Evolutionary conservation across 1,139 yeast genomes (phyloP).

Genomic region (Saccharomyces hybrid): DNA sequence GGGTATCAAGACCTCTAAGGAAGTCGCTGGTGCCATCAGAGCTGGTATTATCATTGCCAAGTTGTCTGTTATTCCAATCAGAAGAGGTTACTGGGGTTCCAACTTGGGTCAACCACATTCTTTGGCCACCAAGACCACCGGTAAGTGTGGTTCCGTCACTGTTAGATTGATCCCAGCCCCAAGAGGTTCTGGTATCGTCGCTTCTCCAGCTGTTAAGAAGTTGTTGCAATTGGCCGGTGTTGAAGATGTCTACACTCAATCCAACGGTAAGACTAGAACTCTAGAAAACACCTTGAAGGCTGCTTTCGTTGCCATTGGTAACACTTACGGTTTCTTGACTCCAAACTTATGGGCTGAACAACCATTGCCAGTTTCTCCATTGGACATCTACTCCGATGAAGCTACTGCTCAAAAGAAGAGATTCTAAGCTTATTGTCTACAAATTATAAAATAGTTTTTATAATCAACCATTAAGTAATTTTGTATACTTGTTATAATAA

Average conservation of each 20-base stretch:
- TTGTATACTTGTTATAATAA: conserved; percentile 6
- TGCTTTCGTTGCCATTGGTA: conserved; percentile 97
- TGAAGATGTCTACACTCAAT: conserved; percentile 98
- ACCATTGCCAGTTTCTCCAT: conserved; percentile 82
- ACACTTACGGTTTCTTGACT: conserved; percentile 99
- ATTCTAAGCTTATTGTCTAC: conserved; percentile 34
- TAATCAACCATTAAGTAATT: conserved; percentile 5
- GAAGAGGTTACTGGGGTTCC: conserved; percentile 99
- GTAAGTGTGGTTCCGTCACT: conserved; percentile 98
- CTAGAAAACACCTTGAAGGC: conserved; percentile 99
- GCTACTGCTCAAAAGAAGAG: conserved; percentile 71
- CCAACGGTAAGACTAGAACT: conserved; percentile 99
- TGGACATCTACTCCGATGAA: conserved; percentile 87
- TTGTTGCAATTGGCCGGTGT: conserved; percentile 99
- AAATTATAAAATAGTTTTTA: conserved; percentile 3
- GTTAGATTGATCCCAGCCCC: conserved; percentile 99
- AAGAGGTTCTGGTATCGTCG: conserved; percentile 99
- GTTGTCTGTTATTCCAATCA: conserved; percentile 97
- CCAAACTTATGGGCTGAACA: conserved; percentile 97
- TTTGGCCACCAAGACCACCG: conserved; percentile 94
- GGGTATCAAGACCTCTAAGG: conserved; percentile 99
- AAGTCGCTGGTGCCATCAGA: conserved; percentile 99
- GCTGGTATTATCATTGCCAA: conserved; percentile 99
- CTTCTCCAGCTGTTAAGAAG: conserved; percentile 99
- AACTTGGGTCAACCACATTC: conserved; percentile 99